These are phyloP conservation scores for Hagleromyces aurorensis DNA, from an alignment of 805 yeast genomes.

Conservation along the genomic window DNA sequence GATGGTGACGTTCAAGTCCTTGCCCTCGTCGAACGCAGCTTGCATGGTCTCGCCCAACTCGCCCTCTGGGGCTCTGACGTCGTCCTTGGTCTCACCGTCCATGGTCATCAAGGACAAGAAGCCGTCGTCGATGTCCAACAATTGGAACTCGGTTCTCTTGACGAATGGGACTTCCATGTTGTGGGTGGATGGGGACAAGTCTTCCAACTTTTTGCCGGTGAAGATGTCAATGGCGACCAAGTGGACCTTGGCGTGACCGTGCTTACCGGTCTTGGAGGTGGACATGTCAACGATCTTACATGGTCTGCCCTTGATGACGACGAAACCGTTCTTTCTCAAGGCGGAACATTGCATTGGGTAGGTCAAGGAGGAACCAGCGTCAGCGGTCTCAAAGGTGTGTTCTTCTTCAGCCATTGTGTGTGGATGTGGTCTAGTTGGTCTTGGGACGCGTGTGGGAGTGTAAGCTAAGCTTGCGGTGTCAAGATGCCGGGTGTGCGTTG, in stretches of 20 bases:
- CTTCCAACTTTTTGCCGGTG: slow-evolving; percentile 99
- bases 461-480: no score
- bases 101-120: slow-evolving; percentile 92
- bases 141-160: slow-evolving; percentile 90
- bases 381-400: slow-evolving; percentile 96
- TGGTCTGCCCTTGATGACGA: slow-evolving; percentile 97
- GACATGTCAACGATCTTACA: slow-evolving; percentile 99
- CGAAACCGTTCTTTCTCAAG: slow-evolving; percentile 99
- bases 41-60: slow-evolving; percentile 92
- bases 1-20: slow-evolving; percentile 94
- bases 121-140: slow-evolving; percentile 97
- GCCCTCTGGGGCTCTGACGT: slow-evolving; percentile 96
- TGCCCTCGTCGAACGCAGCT: slow-evolving; percentile 94
- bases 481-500: no score
- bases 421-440: slow-evolving; percentile 1
- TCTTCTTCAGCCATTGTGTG: slow-evolving; percentile 35
- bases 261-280: slow-evolving; percentile 99
- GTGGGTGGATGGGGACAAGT: slow-evolving; percentile 99
- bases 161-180: slow-evolving; percentile 99
- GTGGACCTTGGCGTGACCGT: slow-evolving; percentile 99
- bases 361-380: slow-evolving; percentile 97
- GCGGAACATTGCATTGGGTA: slow-evolving; percentile 99
- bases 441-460: no score
- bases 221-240: slow-evolving; percentile 97
- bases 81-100: slow-evolving; percentile 99